Conservation (phyloP, 805 yeast species). For the Teunomyces barrocoloradensis region DNA sequence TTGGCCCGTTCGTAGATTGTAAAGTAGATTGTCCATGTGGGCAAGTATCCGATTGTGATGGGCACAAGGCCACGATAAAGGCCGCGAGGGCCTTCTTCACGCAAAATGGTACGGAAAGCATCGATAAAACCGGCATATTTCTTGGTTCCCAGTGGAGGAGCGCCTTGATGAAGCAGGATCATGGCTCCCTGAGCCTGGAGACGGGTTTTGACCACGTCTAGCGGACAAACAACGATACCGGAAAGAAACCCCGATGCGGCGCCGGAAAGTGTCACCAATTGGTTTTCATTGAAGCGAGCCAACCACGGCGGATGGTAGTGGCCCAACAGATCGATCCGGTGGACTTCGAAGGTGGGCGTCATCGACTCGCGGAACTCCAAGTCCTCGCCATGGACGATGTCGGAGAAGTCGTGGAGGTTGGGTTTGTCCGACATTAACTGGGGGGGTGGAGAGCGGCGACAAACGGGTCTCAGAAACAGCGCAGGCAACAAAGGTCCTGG, state of each 20-base stretch:
- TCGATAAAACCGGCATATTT: conserved; percentile 57
- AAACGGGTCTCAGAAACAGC: neutral
- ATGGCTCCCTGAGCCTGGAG: conserved; percentile 84
- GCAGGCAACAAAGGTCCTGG: neutral
- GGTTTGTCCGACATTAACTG: neutral
- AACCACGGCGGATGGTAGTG: conserved; percentile 1
- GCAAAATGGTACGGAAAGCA: conserved; percentile 62
- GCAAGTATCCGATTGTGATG: conserved; percentile 90
- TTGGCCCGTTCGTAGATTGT: conserved; percentile 84
- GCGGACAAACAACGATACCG: conserved; percentile 88
- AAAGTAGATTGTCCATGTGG: conserved; percentile 97
- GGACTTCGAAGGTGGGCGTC: conserved; percentile 13
- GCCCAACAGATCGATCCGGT: conserved; percentile 4
- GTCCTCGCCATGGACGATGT: conserved; percentile 38
- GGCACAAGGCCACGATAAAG: conserved; percentile 89
- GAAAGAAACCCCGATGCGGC: conserved; percentile 92
- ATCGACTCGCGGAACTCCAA: conserved; percentile 28
- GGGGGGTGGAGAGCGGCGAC: neutral
- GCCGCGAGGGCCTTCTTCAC: conserved; percentile 80
- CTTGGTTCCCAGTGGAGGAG: conserved; percentile 18
- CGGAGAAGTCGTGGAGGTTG: conserved; percentile 28
- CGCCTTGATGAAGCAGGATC: conserved; percentile 14
- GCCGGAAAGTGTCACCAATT: conserved; percentile 80
- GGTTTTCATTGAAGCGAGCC: conserved; percentile 15
- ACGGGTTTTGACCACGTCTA: conserved; percentile 93